Conservation (phyloP, 768 basidiomycete species). For the Mycena amicta region DNA sequence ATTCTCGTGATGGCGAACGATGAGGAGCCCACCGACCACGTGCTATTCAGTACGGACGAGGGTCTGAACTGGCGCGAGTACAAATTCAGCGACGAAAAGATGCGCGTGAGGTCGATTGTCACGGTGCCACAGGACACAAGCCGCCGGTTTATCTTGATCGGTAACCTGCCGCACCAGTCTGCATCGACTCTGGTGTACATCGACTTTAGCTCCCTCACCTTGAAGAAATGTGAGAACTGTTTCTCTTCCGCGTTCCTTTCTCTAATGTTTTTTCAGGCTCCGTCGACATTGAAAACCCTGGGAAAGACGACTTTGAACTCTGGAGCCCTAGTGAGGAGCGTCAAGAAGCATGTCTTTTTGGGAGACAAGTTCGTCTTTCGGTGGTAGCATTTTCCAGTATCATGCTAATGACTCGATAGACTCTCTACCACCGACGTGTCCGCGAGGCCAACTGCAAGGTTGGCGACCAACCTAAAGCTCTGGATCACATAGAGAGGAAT, state of each 20-base stretch:
- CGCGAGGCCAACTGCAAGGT: constrained; percentile 83
- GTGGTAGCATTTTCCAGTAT: too few species aligned
- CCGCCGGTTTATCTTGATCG: constrained; percentile 87
- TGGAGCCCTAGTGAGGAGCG: constrained; percentile 95
- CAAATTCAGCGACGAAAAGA: constrained; percentile 70
- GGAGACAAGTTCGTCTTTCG: constrained; percentile 65
- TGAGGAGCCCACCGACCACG: constrained; percentile 87
- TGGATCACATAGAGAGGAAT: constrained; percentile 58
- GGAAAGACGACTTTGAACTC: constrained; percentile 90
- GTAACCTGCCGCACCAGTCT: constrained; percentile 49
- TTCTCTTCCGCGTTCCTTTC: too few species aligned
- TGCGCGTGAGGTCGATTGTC: constrained; percentile 77
- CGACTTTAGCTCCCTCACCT: constrained; percentile 83
- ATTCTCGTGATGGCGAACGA: constrained; percentile 94
- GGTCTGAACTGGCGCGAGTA: constrained; percentile 89
- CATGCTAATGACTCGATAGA: constrained; percentile 58
- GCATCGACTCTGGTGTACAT: constrained; percentile 77
- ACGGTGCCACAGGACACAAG: constrained; percentile 92
- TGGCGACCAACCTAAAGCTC: constrained; percentile 63
- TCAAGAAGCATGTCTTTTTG: constrained; percentile 88
- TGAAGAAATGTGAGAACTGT: constrained; percentile 67
- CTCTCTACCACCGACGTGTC: constrained; percentile 86
- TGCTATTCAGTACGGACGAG: constrained; percentile 89
- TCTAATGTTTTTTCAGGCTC: constrained; percentile 55
- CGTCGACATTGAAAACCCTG: constrained; percentile 69